phyloP scores from a whole-genome alignment of 2,329 filamentous ascomycete species.

The Fusarium floridanum region DNA sequence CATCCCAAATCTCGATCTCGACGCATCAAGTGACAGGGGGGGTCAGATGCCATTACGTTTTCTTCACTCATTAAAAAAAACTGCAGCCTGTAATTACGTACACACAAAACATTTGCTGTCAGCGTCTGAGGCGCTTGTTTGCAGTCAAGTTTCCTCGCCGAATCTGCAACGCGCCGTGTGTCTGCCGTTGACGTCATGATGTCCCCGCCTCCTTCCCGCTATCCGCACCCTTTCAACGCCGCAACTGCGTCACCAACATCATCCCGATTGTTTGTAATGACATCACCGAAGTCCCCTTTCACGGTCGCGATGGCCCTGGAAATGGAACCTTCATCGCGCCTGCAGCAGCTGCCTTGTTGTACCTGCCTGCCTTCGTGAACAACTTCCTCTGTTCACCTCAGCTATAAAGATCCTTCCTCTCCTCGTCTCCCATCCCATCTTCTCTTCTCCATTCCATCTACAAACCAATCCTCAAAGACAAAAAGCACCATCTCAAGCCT shows the following conservation, averaged over 20 bases:
- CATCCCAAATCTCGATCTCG: slow-evolving; percentile 8
- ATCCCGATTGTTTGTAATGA: slow-evolving; percentile 32
- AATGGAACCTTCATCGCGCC: slow-evolving; percentile 4
- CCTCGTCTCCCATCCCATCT: slow-evolving; percentile 43
- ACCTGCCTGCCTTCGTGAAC: slow-evolving; percentile 19
- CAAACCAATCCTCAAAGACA: slow-evolving; percentile 15
- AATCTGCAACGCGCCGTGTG: neutral
- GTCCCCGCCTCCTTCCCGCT: slow-evolving; percentile 9
- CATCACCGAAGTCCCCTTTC: slow-evolving; percentile 33
- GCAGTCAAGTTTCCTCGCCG: neutral
- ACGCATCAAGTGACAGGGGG: slow-evolving; percentile 11
- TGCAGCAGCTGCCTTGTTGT: slow-evolving; percentile 22
- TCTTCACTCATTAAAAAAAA: slow-evolving; percentile 2
- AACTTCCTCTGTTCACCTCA: slow-evolving; percentile 19
- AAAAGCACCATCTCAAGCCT: slow-evolving; percentile 11
- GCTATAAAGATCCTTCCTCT: slow-evolving; percentile 39
- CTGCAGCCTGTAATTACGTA: slow-evolving; percentile 4
- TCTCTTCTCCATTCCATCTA: slow-evolving; percentile 18
- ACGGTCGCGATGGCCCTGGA: slow-evolving; percentile 8
- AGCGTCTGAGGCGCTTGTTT: slow-evolving; percentile 25
- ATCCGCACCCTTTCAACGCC: neutral
- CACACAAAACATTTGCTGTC: neutral
- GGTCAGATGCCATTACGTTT: slow-evolving; percentile 35
- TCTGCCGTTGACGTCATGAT: slow-evolving; percentile 36
- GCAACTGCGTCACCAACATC: slow-evolving; percentile 27